Evolutionary conservation across 2,329 filamentous ascomycete genomes (phyloP).

Genomic region (Pseudonectria buxi): DNA sequence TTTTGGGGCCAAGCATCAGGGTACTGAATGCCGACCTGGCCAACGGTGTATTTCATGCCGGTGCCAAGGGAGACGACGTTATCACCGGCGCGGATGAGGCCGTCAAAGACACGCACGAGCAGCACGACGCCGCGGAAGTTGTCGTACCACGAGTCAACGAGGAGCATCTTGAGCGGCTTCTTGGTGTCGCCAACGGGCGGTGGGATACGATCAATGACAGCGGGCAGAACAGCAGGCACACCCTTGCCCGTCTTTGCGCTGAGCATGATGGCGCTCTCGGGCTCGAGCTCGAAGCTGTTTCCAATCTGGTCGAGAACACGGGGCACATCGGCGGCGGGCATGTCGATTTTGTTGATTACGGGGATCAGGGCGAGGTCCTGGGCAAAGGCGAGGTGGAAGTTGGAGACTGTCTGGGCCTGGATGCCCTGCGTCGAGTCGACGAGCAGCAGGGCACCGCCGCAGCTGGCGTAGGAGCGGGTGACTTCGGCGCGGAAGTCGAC

Average conservation of each 20-base stretch:
- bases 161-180: slow-evolving; percentile 72
- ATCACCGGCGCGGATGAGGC: slow-evolving; percentile 74
- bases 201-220: slow-evolving; percentile 79
- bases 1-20: slow-evolving; percentile 78
- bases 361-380: slow-evolving; percentile 82
- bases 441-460: slow-evolving; percentile 83
- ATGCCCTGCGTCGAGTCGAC: slow-evolving; percentile 96
- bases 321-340: slow-evolving; percentile 81
- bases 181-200: slow-evolving; percentile 65
- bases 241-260: slow-evolving; percentile 94
- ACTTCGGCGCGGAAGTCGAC: slow-evolving; percentile 98
- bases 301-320: slow-evolving; percentile 81
- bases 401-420: slow-evolving; percentile 96
- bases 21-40: slow-evolving; percentile 96
- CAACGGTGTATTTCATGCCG: slow-evolving; percentile 81
- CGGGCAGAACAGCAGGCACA: slow-evolving; percentile 73
- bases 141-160: slow-evolving; percentile 98
- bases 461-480: slow-evolving; percentile 90
- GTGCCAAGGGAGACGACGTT: slow-evolving; percentile 84
- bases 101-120: slow-evolving; percentile 86
- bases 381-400: slow-evolving; percentile 95
- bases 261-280: slow-evolving; percentile 61
- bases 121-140: slow-evolving; percentile 91
- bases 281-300: slow-evolving; percentile 80
- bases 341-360: slow-evolving; percentile 94